Evolutionary conservation across 2,329 filamentous ascomycete species (phyloP).

Genomic region (Ophiostoma ulmi): DNA sequence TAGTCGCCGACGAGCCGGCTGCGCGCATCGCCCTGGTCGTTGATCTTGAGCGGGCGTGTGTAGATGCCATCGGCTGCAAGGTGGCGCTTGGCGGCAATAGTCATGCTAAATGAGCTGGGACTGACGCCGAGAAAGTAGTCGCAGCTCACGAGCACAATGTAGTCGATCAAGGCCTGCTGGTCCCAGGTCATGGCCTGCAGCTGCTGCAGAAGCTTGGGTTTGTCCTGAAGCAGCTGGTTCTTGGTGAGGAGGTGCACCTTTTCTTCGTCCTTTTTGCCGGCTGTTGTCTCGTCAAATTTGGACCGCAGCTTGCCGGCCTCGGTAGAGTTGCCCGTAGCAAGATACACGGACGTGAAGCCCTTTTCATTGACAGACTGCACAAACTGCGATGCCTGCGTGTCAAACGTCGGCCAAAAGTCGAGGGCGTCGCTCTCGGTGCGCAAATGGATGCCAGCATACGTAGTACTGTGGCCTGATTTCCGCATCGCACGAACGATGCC

Average conservation of each 20-base stretch:
- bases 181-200: constrained; percentile 41
- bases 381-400: constrained; percentile 40
- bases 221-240: constrained; percentile 34
- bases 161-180: constrained; percentile 43
- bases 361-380: constrained; percentile 34
- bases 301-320: constrained; percentile 39
- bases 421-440: constrained; percentile 46
- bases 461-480: not conserved
- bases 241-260: constrained; percentile 35
- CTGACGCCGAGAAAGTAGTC: constrained; percentile 43
- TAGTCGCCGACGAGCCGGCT: constrained; percentile 43
- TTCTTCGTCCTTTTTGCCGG: constrained; percentile 27
- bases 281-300: constrained; percentile 18
- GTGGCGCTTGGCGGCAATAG: constrained; percentile 44
- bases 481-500: constrained; percentile 31
- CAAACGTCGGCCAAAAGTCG: constrained; percentile 43
- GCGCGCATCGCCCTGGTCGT: constrained; percentile 39
- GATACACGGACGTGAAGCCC: constrained; percentile 39
- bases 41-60: constrained; percentile 42
- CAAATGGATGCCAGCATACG: constrained; percentile 42
- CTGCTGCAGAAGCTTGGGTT: constrained; percentile 32
- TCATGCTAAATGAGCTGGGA: constrained; percentile 46
- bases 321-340: constrained; percentile 43
- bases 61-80: constrained; percentile 39
- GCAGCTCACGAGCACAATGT: constrained; percentile 38